Evolutionary conservation across 2,329 filamentous ascomycete species (phyloP), one percentile per base, ranked within the genome.

Genomic region (Aspergillus candidus): DNA sequence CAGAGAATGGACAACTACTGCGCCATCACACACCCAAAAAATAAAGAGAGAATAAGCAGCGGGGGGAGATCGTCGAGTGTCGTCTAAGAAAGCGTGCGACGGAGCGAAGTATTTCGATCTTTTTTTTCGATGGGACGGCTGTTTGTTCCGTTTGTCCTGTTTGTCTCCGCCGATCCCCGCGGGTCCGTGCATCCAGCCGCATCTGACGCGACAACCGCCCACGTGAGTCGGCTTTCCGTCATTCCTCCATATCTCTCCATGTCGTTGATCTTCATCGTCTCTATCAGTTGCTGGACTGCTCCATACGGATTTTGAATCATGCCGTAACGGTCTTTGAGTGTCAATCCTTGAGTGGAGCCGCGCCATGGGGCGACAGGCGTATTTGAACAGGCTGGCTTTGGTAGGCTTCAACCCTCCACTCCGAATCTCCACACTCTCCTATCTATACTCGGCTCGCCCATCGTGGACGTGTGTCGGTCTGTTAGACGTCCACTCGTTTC

Each of bases 341-440:
- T 36, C 14, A 38, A 32, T 32, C 27, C 15, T 34, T 12, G 40
- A 33, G 32, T 15, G 13, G 27, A 27, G 39, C 33, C 11, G 27
- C 42, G 47, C 50, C 37, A 71, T 72, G 70, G 70, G 70, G 47
- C 65, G 70, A 53, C 68, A 68, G 49, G 66, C 68, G 49, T 71
- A 70, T 55, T 55, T 71, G 54, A 69, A 66, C 46, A 58, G 69
- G 49, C 62, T 72, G 44, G 70, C 69, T 55, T 52, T 72, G 69
- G 70, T 72, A 70, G 59, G 68, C 51, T 50, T 32, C 45, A 40
- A 37, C 35, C 48, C 44, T 15, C 38, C 27, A 37, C 33, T 39
- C 38, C 38, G 11, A 40, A 41, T 17, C 38, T 38, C 14, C 41
- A 37, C 33, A 44, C 29, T 18, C 22, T 27, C 22, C 22, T 10